These are phyloP conservation scores for Fomitopsis betulina DNA, from an alignment of 1,284 basidiomycete species.

Conservation along the genomic window DNA sequence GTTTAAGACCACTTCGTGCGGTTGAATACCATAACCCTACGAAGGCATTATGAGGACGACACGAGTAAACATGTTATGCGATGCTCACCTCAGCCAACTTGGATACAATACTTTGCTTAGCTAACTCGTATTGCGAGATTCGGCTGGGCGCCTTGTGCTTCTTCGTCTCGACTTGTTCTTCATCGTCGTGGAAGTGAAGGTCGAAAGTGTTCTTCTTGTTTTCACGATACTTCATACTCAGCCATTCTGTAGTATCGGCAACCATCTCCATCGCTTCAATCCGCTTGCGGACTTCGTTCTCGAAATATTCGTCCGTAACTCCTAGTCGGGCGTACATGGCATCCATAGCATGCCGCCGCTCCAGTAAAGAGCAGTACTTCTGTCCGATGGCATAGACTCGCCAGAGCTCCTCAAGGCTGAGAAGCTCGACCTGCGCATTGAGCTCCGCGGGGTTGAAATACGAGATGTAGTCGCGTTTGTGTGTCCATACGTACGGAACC, in stretches of 20 bases:
- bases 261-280: conserved; percentile 85
- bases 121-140: conserved; percentile 82
- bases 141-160: conserved; percentile 83
- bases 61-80: conserved; percentile 2
- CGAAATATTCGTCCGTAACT: conserved; percentile 69
- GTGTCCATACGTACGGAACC: conserved; percentile 93
- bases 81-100: conserved; percentile 69
- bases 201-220: conserved; percentile 72
- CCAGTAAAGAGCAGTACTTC: conserved; percentile 80
- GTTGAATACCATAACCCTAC: conserved; percentile 76
- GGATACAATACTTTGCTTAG: conserved; percentile 75
- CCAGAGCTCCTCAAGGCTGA: conserved; percentile 84
- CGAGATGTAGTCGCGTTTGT: conserved; percentile 88
- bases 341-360: conserved; percentile 63
- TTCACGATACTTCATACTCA: conserved; percentile 80
- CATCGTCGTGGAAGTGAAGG: conserved; percentile 68
- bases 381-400: conserved; percentile 81
- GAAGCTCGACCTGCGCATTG: conserved; percentile 56
- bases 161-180: conserved; percentile 46
- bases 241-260: conserved; percentile 90
- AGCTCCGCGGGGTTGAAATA: conserved; percentile 66
- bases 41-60: conserved; percentile 9
- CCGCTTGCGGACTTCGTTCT: conserved; percentile 56
- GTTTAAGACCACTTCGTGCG: conserved; percentile 80
- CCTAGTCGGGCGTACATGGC: conserved; percentile 63